A percentile compares a stretch with the other conserved stretches of the same genome.
These are phyloP conservation scores for Raffaelea albimanens DNA, from an alignment of 2,329 filamentous ascomycete genomes.

Conservation along the genomic window DNA sequence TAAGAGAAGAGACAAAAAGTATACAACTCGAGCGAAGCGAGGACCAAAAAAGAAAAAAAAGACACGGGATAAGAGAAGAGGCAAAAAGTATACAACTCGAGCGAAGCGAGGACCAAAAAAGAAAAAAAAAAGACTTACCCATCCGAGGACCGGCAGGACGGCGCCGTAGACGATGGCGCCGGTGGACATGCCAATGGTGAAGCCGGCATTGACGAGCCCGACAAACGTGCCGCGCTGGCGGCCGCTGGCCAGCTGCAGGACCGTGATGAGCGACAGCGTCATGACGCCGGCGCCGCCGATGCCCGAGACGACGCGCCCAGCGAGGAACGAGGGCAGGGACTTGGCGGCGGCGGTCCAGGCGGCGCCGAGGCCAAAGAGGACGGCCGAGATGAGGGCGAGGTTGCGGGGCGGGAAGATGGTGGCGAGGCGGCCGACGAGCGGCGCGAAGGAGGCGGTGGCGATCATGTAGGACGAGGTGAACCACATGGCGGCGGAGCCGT, in stretches of 20 bases:
- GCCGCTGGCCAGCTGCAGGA: conserved; percentile 62
- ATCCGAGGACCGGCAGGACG: conserved; percentile 43
- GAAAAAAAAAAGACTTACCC: conserved; percentile 39
- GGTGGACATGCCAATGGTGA: conserved; percentile 21
- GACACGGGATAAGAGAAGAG: background rate
- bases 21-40: too few relatives aligned
- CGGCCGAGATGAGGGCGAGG: conserved; percentile 54
- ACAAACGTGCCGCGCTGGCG: conserved; percentile 63
- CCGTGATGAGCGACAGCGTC: conserved; percentile 64
- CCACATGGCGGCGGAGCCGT: conserved; percentile 61
- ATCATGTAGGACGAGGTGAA: conserved; percentile 70
- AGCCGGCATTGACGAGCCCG: conserved; percentile 60
- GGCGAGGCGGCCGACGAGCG: conserved; percentile 61
- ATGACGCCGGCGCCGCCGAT: conserved; percentile 63
- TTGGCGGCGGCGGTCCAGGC: conserved; percentile 53
- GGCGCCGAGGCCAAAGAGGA: conserved; percentile 50
- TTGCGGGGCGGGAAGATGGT: conserved; percentile 62
- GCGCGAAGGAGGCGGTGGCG: conserved; percentile 51
- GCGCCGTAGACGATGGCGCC: conserved; percentile 23
- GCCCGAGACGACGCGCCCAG: conserved; percentile 60
- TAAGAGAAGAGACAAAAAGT: too few relatives aligned
- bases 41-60: background rate
- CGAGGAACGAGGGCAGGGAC: conserved; percentile 53
- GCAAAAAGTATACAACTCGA: background rate
- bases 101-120: background rate